Conservation (phyloP, 1,139 yeast species). For the Hemisphaericaspora xylanilytica region DNA sequence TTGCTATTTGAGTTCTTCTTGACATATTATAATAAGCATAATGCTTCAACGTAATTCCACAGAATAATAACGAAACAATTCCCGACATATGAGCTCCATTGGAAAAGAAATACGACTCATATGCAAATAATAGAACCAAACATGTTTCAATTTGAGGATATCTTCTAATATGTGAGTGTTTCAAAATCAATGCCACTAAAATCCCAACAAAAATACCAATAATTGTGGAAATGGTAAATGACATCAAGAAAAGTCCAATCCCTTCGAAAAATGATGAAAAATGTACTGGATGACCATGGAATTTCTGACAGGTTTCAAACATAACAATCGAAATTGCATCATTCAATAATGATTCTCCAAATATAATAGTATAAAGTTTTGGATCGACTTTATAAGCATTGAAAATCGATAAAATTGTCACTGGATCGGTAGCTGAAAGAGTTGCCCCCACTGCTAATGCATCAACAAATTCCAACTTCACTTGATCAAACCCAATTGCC, state of each 20-base stretch:
- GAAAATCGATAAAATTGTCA: conserved; percentile 91
- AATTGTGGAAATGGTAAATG: conserved; percentile 87
- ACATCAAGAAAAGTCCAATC: conserved; percentile 87
- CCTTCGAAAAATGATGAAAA: conserved; percentile 87
- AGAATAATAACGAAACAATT: conserved; percentile 88
- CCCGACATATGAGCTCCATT: conserved; percentile 99
- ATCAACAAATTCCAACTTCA: conserved; percentile 86
- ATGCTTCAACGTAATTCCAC: conserved; percentile 95
- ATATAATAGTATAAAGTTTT: conserved; percentile 90
- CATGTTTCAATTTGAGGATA: conserved; percentile 97
- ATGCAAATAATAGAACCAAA: conserved; percentile 83
- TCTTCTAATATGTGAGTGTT: conserved; percentile 89
- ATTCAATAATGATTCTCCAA: conserved; percentile 91
- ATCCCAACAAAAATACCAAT: conserved; percentile 90
- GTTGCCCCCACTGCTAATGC: conserved; percentile 98
- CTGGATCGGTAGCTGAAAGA: conserved; percentile 97
- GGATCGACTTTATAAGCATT: conserved; percentile 98
- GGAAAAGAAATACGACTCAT: conserved; percentile 94
- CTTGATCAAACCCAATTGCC: conserved; percentile 82
- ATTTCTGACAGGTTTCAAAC: conserved; percentile 98
- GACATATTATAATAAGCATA: conserved; percentile 98
- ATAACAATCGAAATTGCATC: conserved; percentile 98
- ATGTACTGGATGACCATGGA: conserved; percentile 79
- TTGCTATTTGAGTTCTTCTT: conserved; percentile 92
- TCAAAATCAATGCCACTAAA: conserved; percentile 81